These are phyloP conservation scores for Ascochyta lentis DNA, from an alignment of 2,329 filamentous ascomycete genomes.

Conservation along the genomic window DNA sequence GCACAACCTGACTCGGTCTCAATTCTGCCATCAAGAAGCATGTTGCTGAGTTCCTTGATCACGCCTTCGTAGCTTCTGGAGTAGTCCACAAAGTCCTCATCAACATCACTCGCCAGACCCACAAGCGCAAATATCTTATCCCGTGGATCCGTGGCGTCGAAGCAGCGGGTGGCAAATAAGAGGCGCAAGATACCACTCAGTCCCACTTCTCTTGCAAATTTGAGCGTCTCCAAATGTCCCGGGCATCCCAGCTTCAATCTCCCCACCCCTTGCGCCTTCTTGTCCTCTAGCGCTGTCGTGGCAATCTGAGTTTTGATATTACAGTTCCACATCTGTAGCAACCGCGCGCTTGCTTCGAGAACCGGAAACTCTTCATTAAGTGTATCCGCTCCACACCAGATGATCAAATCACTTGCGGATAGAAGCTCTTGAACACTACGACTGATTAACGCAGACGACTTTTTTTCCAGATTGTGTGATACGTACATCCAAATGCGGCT, in stretches of 20 bases:
- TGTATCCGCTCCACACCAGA: conserved; percentile 1
- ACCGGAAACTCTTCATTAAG: conserved; percentile 1
- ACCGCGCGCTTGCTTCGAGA: background rate
- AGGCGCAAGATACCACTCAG: background rate
- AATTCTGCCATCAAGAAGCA: too few species aligned
- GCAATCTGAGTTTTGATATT: too few species aligned
- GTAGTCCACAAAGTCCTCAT: background rate
- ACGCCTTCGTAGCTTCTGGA: background rate
- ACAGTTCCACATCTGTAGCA: background rate
- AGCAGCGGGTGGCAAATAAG: background rate
- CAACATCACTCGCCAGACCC: background rate
- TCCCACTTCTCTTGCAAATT: background rate
- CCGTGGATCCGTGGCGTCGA: conserved; percentile 7
- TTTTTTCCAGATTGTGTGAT: background rate
- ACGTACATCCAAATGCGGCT: conserved; percentile 14
- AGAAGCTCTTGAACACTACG: conserved; percentile 1
- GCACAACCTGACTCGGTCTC: too few species aligned
- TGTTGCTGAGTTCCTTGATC: background rate
- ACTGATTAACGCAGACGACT: background rate
- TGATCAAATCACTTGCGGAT: background rate
- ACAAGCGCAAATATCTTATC: conserved; percentile 14
- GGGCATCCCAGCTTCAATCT: background rate
- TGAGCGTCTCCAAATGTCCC: background rate
- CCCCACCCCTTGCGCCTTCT: background rate
- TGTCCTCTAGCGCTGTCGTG: background rate